Evolutionary conservation across 768 basidiomycete genomes (phyloP).

Genomic region (Termitomyces sp.): DNA sequence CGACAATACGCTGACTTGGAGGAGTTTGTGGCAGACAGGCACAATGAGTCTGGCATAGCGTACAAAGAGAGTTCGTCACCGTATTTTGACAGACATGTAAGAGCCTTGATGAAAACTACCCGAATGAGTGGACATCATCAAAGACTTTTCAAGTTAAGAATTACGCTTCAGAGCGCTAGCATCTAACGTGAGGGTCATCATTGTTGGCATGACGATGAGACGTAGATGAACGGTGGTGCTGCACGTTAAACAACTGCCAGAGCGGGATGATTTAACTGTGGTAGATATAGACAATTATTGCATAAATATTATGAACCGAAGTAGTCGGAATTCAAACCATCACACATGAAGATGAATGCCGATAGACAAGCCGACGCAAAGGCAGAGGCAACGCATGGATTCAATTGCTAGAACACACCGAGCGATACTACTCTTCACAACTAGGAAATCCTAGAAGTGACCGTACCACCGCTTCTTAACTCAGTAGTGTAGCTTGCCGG

Average conservation of each 20-base stretch:
- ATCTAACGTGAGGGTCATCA: conserved; percentile 68
- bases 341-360: too few species aligned
- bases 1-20: conserved; percentile 79
- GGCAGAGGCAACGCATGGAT: too few species aligned
- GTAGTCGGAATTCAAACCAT: too few species aligned
- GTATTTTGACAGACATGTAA: conserved; percentile 74
- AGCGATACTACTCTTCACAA: too few species aligned
- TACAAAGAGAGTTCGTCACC: conserved; percentile 75
- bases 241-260: neutral
- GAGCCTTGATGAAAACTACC: conserved; percentile 67
- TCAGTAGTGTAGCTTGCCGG: too few species aligned
- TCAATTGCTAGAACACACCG: too few species aligned
- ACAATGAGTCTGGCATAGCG: conserved; percentile 53
- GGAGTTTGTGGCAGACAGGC: conserved; percentile 71
- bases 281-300: neutral
- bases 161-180: conserved; percentile 48
- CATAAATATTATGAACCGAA: neutral
- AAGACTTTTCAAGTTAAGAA: conserved; percentile 9
- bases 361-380: too few species aligned
- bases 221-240: neutral
- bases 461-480: too few species aligned
- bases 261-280: neutral
- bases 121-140: conserved; percentile 12
- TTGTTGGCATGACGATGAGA: conserved; percentile 3
- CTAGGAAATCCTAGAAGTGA: too few species aligned